These are phyloP conservation scores for Herpetospermum pedunculosum DNA, from an alignment of 306 rosid species.

Conservation along the genomic window DNA sequence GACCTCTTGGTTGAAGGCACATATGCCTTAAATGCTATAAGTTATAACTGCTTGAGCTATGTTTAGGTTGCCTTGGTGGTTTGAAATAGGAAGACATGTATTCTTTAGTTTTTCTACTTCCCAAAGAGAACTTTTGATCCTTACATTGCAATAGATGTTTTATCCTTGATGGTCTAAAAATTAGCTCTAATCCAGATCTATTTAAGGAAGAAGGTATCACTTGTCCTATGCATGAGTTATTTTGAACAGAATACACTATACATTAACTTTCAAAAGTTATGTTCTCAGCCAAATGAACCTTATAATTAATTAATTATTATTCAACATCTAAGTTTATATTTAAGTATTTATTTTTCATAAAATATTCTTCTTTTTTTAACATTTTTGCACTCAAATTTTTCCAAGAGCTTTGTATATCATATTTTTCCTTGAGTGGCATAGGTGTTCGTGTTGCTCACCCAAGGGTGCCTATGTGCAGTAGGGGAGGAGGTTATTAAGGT, in stretches of 20 bases:
- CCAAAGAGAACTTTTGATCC: not conserved
- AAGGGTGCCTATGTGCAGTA: not conserved
- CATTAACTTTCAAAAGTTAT: not conserved
- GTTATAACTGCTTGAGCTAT: too few relatives aligned
- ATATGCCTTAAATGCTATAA: too few relatives aligned
- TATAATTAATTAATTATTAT: too few relatives aligned
- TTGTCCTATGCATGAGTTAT: not conserved
- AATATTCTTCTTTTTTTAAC: not conserved
- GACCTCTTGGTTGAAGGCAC: too few relatives aligned
- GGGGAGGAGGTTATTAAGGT: not conserved
- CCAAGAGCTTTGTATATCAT: not conserved
- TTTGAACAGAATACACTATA: not conserved
- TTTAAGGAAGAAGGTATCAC: not conserved
- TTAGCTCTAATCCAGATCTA: not conserved
- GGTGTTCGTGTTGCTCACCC: not conserved
- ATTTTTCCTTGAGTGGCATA: not conserved
- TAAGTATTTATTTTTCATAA: not conserved
- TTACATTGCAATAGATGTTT: not conserved
- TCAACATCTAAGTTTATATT: not conserved
- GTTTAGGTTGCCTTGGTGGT: too few relatives aligned
- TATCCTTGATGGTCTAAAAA: not conserved
- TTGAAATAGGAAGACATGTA: not conserved
- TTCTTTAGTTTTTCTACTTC: not conserved
- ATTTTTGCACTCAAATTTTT: not conserved
- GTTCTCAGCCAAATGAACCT: not conserved